Evolutionary conservation across 2,329 filamentous ascomycete genomes (phyloP), one percentile per base, ranked within the genome.

Genomic region (Canariomyces notabilis): DNA sequence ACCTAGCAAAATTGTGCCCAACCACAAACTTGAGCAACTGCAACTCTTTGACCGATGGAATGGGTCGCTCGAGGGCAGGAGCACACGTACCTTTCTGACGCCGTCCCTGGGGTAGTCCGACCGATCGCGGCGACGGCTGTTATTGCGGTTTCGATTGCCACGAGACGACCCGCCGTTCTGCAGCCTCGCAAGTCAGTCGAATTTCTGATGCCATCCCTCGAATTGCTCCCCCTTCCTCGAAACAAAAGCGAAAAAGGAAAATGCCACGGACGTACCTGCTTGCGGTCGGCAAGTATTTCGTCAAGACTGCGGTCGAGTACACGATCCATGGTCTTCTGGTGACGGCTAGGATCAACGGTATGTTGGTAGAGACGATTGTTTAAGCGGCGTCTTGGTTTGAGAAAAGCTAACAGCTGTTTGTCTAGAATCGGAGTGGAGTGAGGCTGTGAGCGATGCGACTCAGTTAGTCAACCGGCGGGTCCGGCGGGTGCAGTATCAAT

Each of bases 61-160:
- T 26, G n/a, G 8, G 9, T 5, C 7, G 26, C 8, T 29, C 14
- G 26, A 29, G 4, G 26, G 26, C 29, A 22, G 29, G 38, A 16
- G 8, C 19, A 48, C 20, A 49, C 62, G 37, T 67, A 91, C 89
- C 89, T 94, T 94, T 89, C 84, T 90, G 66, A 91, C 79, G 70
- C 87, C 87, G 71, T 93, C 87, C 70, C 87, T 84, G 62, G 86
- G 85, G 59, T 77, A 83, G 37, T 69, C 64, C 31, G 72, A 67
- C 46, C 59, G 57, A 23, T 66, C 62, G 33, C 63, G 59, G 31
- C 62, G 59, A 44, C 60, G 66, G 44, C 52, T 41, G 46, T 53
- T 48, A 29, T 48, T 53, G 47, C 50, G 39, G 37, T 49, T 49
- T 33, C 52, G 43, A 34, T 44, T 48, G 36, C 53, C 50, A 21